A percentile compares a stretch with the other conserved stretches of the same genome.
phyloP scores from a whole-genome alignment of 2,329 filamentous ascomycete genomes.

The Colletotrichum sansevieriae region DNA sequence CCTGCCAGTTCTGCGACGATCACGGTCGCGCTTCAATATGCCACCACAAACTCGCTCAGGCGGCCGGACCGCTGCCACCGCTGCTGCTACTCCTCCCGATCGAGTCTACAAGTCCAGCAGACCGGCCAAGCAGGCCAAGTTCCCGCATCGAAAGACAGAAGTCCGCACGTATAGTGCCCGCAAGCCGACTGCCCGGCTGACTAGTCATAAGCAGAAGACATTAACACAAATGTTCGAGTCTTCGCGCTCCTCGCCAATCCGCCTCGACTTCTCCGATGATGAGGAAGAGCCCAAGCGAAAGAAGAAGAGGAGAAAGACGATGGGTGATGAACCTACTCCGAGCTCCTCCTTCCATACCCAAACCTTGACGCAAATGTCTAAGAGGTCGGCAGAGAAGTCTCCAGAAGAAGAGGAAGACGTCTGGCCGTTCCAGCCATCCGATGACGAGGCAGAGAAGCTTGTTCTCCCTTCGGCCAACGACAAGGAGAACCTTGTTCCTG shows the following conservation, averaged over 20 bases:
- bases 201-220: constrained; percentile 52
- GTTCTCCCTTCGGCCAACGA: constrained; percentile 57
- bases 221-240: constrained; percentile 58
- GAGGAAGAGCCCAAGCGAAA: constrained; percentile 40
- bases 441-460: constrained; percentile 51
- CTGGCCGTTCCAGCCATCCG: constrained; percentile 53
- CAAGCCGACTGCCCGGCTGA: constrained; percentile 33
- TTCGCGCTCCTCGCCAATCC: constrained; percentile 43
- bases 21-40: constrained; percentile 46
- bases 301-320: constrained; percentile 46
- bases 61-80: constrained; percentile 45
- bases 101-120: constrained; percentile 56
- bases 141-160: constrained; percentile 51
- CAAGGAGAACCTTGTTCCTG: constrained; percentile 42
- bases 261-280: constrained; percentile 46
- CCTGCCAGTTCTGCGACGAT: background rate
- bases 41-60: constrained; percentile 55
- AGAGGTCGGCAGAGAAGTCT: constrained; percentile 56
- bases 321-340: constrained; percentile 47
- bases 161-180: constrained; percentile 52
- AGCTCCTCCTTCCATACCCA: constrained; percentile 56
- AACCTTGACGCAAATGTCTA: constrained; percentile 57
- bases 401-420: constrained; percentile 29
- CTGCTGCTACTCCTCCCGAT: constrained; percentile 46
- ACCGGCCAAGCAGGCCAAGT: constrained; percentile 54